phyloP scores from a whole-genome alignment of 352 stramenopile genomes.

The Albugo laibachii region DNA sequence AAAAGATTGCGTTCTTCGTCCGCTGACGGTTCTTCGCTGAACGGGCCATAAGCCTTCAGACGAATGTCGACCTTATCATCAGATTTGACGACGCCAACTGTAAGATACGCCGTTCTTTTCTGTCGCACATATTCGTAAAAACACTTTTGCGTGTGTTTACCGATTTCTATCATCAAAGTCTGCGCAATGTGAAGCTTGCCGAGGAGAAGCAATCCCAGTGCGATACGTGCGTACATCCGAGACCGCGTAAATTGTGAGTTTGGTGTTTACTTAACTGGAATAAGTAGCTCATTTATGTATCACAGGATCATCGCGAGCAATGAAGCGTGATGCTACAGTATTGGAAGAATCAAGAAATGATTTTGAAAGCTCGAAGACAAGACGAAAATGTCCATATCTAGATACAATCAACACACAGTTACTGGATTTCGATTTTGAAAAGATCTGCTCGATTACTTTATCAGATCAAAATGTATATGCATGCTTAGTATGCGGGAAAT shows the following conservation, averaged over 20 bases:
- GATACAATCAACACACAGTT: slow-evolving; percentile 96
- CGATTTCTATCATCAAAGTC: slow-evolving; percentile 37
- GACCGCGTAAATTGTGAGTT: no score
- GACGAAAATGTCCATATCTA: slow-evolving; percentile 93
- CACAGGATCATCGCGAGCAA: no score
- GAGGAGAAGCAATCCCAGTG: not conserved
- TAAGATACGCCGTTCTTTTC: slow-evolving; percentile 70
- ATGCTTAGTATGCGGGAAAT: slow-evolving; percentile 98
- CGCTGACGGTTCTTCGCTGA: slow-evolving; percentile 20
- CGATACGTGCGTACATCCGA: no score
- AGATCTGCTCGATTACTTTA: slow-evolving; percentile 91
- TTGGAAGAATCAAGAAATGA: no score
- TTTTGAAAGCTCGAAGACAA: slow-evolving; percentile 15
- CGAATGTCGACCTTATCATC: slow-evolving; percentile 54
- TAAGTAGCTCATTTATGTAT: no score
- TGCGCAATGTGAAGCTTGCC: slow-evolving; percentile 6
- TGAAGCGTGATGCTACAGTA: no score
- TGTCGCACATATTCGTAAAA: slow-evolving; percentile 74
- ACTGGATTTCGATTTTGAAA: slow-evolving; percentile 99
- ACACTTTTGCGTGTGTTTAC: slow-evolving; percentile 32
- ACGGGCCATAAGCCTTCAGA: slow-evolving; percentile 51
- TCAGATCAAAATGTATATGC: slow-evolving; percentile 95
- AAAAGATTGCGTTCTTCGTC: slow-evolving; percentile 37
- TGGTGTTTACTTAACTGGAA: no score
- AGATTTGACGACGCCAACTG: slow-evolving; percentile 56